Conservation (phyloP, 2,329 filamentous ascomycete species). For the Penicillium occitanis region DNA sequence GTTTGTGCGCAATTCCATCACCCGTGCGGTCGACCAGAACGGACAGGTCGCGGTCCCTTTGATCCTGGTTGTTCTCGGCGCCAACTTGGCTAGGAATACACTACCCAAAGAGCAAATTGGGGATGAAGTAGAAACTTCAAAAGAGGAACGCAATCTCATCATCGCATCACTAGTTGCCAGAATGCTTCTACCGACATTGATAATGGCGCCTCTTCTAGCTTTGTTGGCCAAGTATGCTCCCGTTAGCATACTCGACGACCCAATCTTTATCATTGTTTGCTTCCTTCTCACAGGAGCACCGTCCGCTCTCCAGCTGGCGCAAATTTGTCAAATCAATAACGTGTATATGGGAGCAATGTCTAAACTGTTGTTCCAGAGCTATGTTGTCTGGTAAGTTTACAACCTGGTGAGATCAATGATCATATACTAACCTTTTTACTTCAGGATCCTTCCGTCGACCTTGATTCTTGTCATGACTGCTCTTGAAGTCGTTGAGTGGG, state of each 20-base stretch:
- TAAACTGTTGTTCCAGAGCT: conserved; percentile 89
- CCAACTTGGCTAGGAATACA: conserved; percentile 90
- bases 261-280: conserved; percentile 96
- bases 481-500: conserved; percentile 91
- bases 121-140: conserved; percentile 66
- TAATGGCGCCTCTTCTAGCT: conserved; percentile 90
- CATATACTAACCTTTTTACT: conserved; percentile 23
- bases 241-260: conserved; percentile 92
- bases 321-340: conserved; percentile 97
- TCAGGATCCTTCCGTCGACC: conserved; percentile 88
- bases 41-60: conserved; percentile 90
- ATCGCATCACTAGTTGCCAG: conserved; percentile 81
- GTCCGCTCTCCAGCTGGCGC: conserved; percentile 87
- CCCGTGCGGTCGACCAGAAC: conserved; percentile 78
- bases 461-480: conserved; percentile 87
- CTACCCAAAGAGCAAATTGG: conserved; percentile 64
- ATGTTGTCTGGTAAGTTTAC: conserved; percentile 77
- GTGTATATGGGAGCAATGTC: conserved; percentile 96
- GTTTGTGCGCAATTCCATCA: conserved; percentile 90
- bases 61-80: conserved; percentile 91
- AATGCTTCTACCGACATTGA: conserved; percentile 85
- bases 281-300: conserved; percentile 94
- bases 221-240: conserved; percentile 85
- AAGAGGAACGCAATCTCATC: conserved; percentile 71
- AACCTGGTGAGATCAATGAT: background rate